Evolutionary conservation across 176 grass and related monocot genomes (phyloP).

Genomic region (Carex kokanica): DNA sequence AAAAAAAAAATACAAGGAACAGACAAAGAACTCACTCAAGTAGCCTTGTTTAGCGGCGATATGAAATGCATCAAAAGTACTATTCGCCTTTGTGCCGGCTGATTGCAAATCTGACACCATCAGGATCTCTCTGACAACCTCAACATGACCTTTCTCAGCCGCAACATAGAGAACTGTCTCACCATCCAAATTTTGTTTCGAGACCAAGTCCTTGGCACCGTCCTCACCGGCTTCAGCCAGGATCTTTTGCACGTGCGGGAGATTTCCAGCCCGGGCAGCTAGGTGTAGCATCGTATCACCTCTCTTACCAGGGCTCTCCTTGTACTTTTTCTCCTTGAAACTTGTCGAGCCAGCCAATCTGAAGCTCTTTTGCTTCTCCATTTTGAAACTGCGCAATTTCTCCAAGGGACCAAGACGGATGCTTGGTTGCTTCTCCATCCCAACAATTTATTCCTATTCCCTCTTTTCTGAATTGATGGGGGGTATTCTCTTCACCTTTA

Average conservation of each 20-base stretch:
- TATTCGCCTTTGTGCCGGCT: conserved; percentile 61
- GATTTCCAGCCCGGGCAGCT: conserved; percentile 72
- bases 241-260: conserved; percentile 55
- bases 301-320: conserved; percentile 75
- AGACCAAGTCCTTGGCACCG: conserved; percentile 42
- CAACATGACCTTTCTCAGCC: conserved; percentile 69
- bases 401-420: conserved; percentile 50
- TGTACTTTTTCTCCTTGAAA: conserved; percentile 70
- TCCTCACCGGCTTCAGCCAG: conserved; percentile 46
- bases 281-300: conserved; percentile 70
- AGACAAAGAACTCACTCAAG: conserved; percentile 56
- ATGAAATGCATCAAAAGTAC: conserved; percentile 81
- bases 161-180: conserved; percentile 78
- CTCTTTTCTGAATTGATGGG: not conserved
- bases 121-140: conserved; percentile 75
- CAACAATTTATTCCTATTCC: conserved; percentile 31
- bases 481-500: conserved; percentile 7
- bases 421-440: conserved; percentile 78
- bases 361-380: conserved; percentile 80
- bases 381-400: conserved; percentile 37
- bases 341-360: conserved; percentile 28
- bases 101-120: conserved; percentile 63
- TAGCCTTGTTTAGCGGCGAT: conserved; percentile 86
- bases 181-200: conserved; percentile 61
- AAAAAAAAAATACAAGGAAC: not conserved